Conservation (phyloP, 192 early-diverging fungal genomes). For the Gonapodya prolifera region DNA sequence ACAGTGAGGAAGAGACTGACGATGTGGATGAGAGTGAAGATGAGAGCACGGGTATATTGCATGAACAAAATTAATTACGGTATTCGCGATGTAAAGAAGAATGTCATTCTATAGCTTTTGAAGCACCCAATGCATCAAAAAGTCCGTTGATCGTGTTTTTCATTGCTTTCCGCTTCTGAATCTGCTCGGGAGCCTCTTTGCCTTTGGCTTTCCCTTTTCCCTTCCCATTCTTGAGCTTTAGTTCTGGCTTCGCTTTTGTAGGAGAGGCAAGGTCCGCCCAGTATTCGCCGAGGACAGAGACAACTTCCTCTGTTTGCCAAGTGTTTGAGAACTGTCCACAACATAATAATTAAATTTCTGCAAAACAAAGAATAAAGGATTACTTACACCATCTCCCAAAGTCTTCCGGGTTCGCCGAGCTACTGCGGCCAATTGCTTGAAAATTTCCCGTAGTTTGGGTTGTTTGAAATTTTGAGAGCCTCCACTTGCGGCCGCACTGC, state of each 20-base stretch:
- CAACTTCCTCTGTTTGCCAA: neutral
- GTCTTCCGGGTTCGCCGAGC: neutral
- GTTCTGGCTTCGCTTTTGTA: neutral
- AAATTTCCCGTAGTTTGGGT: neutral
- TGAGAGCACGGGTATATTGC: too few species aligned
- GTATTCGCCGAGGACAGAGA: neutral
- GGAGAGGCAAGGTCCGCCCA: neutral
- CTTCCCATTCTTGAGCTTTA: neutral
- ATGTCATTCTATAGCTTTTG: neutral
- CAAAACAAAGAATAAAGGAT: too few species aligned
- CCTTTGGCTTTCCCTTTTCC: neutral
- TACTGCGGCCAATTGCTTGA: neutral
- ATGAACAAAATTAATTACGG: too few species aligned
- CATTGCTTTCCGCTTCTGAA: neutral
- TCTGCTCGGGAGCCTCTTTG: neutral
- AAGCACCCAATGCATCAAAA: neutral
- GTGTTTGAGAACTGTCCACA: neutral
- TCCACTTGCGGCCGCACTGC: neutral
- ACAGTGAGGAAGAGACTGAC: conserved; percentile 2
- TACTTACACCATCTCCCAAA: neutral
- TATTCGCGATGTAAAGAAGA: too few species aligned
- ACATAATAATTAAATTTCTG: too few species aligned
- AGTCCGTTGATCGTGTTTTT: neutral
- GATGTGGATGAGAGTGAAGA: neutral
- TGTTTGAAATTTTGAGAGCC: neutral